Evolutionary conservation across 805 yeast genomes (phyloP), one percentile per base, ranked within the genome.

Genomic region (Jamesozyma lodderae): DNA sequence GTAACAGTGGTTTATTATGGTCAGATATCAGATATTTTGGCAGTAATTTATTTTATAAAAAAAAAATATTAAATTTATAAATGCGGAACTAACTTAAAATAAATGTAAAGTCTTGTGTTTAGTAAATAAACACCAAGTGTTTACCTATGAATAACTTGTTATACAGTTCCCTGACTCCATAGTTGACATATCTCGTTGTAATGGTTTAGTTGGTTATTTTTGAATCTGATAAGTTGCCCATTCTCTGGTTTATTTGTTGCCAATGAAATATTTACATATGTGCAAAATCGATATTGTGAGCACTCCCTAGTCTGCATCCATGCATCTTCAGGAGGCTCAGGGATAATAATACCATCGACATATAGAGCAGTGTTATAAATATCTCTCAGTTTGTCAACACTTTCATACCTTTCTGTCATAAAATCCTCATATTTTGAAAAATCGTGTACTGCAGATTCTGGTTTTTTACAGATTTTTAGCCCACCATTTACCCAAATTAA

Each of bases 391-490:
- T 37, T 28, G 10, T 41, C 41, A 8, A 41, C 26, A 31, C 32
- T 36, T 14, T 29, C 41, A 23, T 50, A 52, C 20, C 47, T 46
- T 13, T 37, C 27, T 18, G 31, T 31, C 28, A 49, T 49, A 33
- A 47, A 50, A 3, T 44, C 48, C 4, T 41, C 44, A 28, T 41
- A 35, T 15, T 33, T 37, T 11, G 40, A 31, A 28, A 51, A 61
- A 37, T 72, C 67, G 18, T 50, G 44, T 11, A 40, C 45, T 2
- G 64, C 67, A 28, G 60, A 49, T 2, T 42, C 38, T 1, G 44
- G 38, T 19, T 66, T 62, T 44, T 73, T 72, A 57, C 85, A 79
- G 36, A 64, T 70, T 35, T 68, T 62, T 54, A 77, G 67, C 41
- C 37, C 39, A 18, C 42, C 45, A 38, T 42, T 40, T 4, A 33